Evolutionary conservation across 176 grass and related monocot genomes (phyloP).

Genomic region (Carex littledalei): DNA sequence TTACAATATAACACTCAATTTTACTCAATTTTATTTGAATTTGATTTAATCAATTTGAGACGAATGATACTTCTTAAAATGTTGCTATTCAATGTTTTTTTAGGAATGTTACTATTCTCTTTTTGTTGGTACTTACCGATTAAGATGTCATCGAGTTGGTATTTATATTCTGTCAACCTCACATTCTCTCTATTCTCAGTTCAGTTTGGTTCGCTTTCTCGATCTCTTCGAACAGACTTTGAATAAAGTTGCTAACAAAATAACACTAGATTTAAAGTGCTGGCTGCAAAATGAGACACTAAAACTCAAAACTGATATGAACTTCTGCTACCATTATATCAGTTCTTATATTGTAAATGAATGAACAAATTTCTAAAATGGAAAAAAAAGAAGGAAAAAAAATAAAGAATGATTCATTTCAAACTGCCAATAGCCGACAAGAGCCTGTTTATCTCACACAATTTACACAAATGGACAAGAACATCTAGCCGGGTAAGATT

Average conservation of each 20-base stretch:
- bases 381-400: background rate
- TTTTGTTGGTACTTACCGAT: too few species aligned
- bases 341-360: background rate
- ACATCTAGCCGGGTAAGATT: conserved; percentile 24
- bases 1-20: too few species aligned
- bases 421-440: conserved; percentile 17
- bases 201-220: background rate
- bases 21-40: too few species aligned
- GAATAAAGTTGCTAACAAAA: background rate
- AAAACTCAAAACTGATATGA: background rate
- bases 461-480: conserved; percentile 31
- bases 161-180: too few species aligned
- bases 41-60: too few species aligned
- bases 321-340: background rate
- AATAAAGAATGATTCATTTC: conserved; percentile 27
- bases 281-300: background rate
- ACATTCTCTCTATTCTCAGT: background rate
- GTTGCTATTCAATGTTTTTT: too few species aligned
- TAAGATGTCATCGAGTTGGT: too few species aligned
- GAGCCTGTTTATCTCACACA: conserved; percentile 27
- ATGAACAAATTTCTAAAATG: background rate
- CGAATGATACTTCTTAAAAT: too few species aligned
- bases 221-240: background rate
- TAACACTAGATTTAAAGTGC: background rate
- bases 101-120: too few species aligned